These are phyloP conservation scores for Pleurotus ostreatus DNA, from an alignment of 768 basidiomycete species.

Conservation along the genomic window DNA sequence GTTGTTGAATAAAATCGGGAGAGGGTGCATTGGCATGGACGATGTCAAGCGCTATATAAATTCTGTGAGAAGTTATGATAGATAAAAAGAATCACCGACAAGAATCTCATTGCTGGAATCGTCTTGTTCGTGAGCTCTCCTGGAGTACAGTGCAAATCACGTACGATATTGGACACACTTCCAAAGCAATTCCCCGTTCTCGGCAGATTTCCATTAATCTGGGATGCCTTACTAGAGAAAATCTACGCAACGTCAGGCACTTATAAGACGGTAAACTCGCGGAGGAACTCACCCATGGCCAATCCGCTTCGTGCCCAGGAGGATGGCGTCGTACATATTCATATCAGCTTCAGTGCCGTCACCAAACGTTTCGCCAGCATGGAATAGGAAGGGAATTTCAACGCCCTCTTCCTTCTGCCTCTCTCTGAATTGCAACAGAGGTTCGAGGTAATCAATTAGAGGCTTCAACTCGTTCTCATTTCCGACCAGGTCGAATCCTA, in stretches of 20 bases:
- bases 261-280: background rate
- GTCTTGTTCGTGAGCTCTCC: background rate
- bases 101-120: slow-evolving; percentile 64
- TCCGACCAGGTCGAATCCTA: slow-evolving; percentile 82
- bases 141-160: slow-evolving; percentile 20
- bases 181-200: slow-evolving; percentile 59
- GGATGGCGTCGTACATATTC: slow-evolving; percentile 76
- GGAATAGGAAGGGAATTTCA: slow-evolving; percentile 74
- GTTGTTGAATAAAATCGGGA: slow-evolving; percentile 68
- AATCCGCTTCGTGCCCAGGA: slow-evolving; percentile 75
- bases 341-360: slow-evolving; percentile 68
- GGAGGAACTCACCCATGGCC: slow-evolving; percentile 61
- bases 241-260: slow-evolving; percentile 33
- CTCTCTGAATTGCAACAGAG: slow-evolving; percentile 54
- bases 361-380: slow-evolving; percentile 77
- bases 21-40: slow-evolving; percentile 77
- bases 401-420: slow-evolving; percentile 54
- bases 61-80: background rate
- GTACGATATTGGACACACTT: slow-evolving; percentile 81
- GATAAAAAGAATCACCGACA: slow-evolving; percentile 28
- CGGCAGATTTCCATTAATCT: slow-evolving; percentile 65
- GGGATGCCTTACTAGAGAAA: slow-evolving; percentile 75
- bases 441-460: slow-evolving; percentile 57
- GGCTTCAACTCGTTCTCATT: slow-evolving; percentile 61
- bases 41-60: slow-evolving; percentile 58